Percentiles rank a stretch among this genome's conserved stretches.
Evolutionary conservation across 2,329 filamentous ascomycete genomes (phyloP).

Genomic region (Neopestalotiopsis rosae): DNA sequence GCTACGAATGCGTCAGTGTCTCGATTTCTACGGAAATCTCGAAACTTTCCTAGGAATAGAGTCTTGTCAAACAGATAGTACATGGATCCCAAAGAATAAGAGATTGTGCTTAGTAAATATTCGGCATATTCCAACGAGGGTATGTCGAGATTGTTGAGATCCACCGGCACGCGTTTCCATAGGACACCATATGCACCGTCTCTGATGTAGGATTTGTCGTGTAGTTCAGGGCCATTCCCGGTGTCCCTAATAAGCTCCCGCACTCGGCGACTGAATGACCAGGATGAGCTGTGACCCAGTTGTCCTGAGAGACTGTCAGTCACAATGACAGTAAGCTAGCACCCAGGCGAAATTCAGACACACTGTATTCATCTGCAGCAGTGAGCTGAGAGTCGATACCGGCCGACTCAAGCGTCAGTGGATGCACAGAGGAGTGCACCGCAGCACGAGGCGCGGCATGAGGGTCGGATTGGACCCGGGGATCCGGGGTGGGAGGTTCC

Average conservation of each 20-base stretch:
- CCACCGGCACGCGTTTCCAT: not conserved
- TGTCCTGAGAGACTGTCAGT: not conserved
- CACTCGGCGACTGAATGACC: slow-evolving; percentile 4
- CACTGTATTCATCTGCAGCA: not conserved
- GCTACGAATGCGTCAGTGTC: not conserved
- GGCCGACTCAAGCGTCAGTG: not conserved
- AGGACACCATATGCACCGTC: not conserved
- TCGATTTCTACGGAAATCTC: not conserved
- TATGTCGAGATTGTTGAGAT: not conserved
- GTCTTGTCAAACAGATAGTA: slow-evolving; percentile 1
- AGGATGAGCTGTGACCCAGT: slow-evolving; percentile 7
- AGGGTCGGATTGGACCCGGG: not conserved
- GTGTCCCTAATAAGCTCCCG: slow-evolving; percentile 2
- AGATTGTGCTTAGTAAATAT: slow-evolving; percentile 1
- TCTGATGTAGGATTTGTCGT: not conserved
- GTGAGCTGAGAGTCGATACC: not conserved
- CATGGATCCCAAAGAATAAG: slow-evolving; percentile 1
- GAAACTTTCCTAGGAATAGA: not conserved
- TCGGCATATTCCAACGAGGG: not conserved
- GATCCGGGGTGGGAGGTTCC: not conserved
- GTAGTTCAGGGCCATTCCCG: slow-evolving; percentile 1
- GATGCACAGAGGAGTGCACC: not conserved
- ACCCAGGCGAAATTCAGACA: not conserved
- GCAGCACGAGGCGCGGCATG: not conserved
- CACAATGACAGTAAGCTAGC: not conserved